A percentile compares a stretch with the other conserved stretches of the same genome.
Evolutionary conservation across 2,329 filamentous ascomycete species (phyloP).

Genomic region (Thielaviopsis ethacetica): DNA sequence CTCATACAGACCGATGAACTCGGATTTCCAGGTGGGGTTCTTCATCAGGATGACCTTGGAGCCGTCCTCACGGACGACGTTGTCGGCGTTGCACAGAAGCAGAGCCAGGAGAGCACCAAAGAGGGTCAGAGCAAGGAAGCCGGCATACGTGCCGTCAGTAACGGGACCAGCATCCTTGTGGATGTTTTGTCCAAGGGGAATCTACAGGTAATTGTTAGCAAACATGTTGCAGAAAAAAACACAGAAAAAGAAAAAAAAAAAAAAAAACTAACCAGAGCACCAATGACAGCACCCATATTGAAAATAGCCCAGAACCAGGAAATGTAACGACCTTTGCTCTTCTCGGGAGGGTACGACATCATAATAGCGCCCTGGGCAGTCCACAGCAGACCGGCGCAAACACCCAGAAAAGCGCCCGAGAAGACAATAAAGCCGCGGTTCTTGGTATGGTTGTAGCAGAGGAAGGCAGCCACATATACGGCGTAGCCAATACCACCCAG

Average conservation of each 20-base stretch:
- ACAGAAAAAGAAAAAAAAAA: not conserved
- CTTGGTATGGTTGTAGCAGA: constrained; percentile 51
- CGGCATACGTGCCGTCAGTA: constrained; percentile 70
- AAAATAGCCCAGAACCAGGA: constrained; percentile 92
- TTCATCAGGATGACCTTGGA: constrained; percentile 76
- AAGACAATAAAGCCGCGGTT: constrained; percentile 61
- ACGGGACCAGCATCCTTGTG: constrained; percentile 37
- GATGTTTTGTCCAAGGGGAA: constrained; percentile 59
- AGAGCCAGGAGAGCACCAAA: constrained; percentile 54
- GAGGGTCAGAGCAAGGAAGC: constrained; percentile 71
- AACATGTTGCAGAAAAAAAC: not conserved
- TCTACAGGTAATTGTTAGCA: constrained; percentile 20
- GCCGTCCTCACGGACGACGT: constrained; percentile 60
- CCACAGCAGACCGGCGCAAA: constrained; percentile 70
- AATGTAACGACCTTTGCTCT: constrained; percentile 75
- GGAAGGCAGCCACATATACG: constrained; percentile 55
- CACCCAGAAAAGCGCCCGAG: constrained; percentile 57
- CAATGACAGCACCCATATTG: constrained; percentile 80
- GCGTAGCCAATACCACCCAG: constrained; percentile 65
- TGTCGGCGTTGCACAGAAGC: constrained; percentile 52
- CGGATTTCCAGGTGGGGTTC: constrained; percentile 72
- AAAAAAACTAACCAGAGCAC: constrained; percentile 36
- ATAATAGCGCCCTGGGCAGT: constrained; percentile 72
- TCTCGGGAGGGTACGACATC: constrained; percentile 76
- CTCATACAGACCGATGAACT: constrained; percentile 60